Percentiles rank a stretch among this genome's conserved stretches.
Conservation (phyloP, 225 moss, liverwort and hornwort species). For the Polytrichum formosum region DNA sequence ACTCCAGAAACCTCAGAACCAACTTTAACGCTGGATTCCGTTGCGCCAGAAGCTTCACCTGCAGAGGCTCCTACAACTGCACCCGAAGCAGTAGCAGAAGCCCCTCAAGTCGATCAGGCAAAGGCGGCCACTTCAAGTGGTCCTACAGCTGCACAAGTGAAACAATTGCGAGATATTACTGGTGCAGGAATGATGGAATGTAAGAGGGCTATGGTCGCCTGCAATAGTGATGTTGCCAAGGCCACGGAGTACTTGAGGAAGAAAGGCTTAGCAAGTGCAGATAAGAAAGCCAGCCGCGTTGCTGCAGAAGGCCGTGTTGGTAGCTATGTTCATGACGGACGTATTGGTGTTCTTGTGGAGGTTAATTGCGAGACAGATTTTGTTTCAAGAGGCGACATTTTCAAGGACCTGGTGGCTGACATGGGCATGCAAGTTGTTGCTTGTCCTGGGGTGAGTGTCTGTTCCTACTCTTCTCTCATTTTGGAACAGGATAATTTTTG, state of each 20-base stretch:
- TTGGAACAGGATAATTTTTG: too few relatives aligned
- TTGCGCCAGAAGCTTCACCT: not conserved
- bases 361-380: constrained; percentile 95
- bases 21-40: constrained; percentile 10
- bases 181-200: constrained; percentile 99
- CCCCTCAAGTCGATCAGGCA: constrained; percentile 5
- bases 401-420: constrained; percentile 84
- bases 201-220: constrained; percentile 77
- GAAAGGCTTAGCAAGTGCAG: constrained; percentile 88
- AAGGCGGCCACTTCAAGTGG: constrained; percentile 19
- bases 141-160: constrained; percentile 66
- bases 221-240: constrained; percentile 60
- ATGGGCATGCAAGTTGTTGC: constrained; percentile 80
- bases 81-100: constrained; percentile 1
- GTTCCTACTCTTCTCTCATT: too few relatives aligned
- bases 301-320: constrained; percentile 87
- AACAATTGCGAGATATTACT: constrained; percentile 75
- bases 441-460: constrained; percentile 17
- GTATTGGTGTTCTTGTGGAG: constrained; percentile 85
- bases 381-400: constrained; percentile 67
- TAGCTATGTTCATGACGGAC: constrained; percentile 88
- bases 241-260: constrained; percentile 79
- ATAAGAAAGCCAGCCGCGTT: constrained; percentile 85
- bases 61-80: not conserved
- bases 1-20: not conserved